Evolutionary conservation across 176 grass and related monocot species (phyloP), one percentile per base, ranked within the genome.

Genomic region (Puya raimondii): DNA sequence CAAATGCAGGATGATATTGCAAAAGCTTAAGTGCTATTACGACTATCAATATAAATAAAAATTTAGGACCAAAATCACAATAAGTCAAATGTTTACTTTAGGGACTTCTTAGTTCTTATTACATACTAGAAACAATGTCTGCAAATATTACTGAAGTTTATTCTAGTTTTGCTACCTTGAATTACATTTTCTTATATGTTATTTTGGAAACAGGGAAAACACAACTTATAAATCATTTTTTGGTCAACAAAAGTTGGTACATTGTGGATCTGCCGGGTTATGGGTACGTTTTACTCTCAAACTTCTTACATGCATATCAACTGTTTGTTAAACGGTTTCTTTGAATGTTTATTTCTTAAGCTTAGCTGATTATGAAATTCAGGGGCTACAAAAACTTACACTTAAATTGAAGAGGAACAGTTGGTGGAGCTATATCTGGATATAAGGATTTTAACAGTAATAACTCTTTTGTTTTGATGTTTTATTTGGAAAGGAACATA

Each of bases 171-270:
- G 33, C 33, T 42, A 42, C 33, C 33, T 5, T 42, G 0, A 42
- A 42, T 42, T 42, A 7, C 33, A 7, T 42, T 7, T 42, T 42
- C 33, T 42, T 42, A 7, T 25, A 51, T 56, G 50, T 10, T 64
- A 5, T 75, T 68, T 71, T 7, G 83, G 81, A 23, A 64, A 23
- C 84, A 97, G 89, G 84, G 42, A 97, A 92, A 86, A 92, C 86
- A 42, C 94, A 92, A 66, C 81, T 88, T 27, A 92, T 97, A 78
- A 97, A 97, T 81, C 89, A 92, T 68, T 92, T 92, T 79, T 74
- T 97, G 83, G 76, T 97, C 71, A 92, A 92, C 77, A 97, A 90
- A 56, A 90, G 86, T 69, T 97, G 89, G 89, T 97, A 92, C 71
- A 76, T 97, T 80, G 89, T 90, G 20, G 94, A 97, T 85, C 82